A percentile compares a stretch with the other conserved stretches of the same genome.
Conservation (phyloP, 2,329 filamentous ascomycete genomes). For the Stachybotrys chlorohalonatus region DNA sequence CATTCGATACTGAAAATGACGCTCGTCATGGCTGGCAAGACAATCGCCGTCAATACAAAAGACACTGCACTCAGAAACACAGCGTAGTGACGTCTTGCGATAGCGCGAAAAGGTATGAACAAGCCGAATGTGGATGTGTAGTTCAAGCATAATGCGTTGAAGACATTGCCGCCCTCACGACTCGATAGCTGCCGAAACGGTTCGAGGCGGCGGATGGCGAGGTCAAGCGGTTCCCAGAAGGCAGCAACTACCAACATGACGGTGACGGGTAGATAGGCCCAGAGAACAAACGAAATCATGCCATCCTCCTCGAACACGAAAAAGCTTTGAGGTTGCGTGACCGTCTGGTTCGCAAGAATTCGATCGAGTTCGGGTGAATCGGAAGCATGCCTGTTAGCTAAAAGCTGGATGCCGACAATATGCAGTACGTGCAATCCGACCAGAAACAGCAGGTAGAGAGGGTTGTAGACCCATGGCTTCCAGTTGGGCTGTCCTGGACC, state of each 20-base stretch:
- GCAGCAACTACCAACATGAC: background rate
- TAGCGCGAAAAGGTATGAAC: background rate
- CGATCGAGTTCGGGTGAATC: background rate
- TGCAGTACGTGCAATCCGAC: background rate
- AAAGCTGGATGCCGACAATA: conserved; percentile 1
- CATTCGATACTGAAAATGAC: background rate
- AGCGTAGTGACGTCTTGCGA: background rate
- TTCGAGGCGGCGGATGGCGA: background rate
- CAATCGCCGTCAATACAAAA: background rate
- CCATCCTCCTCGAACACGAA: conserved; percentile 1
- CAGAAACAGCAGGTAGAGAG: conserved; percentile 1
- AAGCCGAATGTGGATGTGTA: conserved; percentile 1
- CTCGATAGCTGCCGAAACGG: conserved; percentile 1
- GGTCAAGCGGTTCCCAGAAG: conserved; percentile 1
- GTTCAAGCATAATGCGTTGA: conserved; percentile 1
- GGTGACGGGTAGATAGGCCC: background rate
- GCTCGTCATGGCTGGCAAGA: background rate
- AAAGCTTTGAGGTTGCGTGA: background rate
- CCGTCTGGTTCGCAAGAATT: background rate
- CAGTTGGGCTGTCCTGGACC: background rate
- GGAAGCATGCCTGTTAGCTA: background rate
- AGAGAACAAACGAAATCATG: background rate
- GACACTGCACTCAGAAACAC: background rate
- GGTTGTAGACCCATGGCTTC: conserved; percentile 2
- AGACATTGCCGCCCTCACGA: background rate